These are phyloP conservation scores for Kodamaea suecica DNA, from an alignment of 1,139 yeast species.

Conservation along the genomic window DNA sequence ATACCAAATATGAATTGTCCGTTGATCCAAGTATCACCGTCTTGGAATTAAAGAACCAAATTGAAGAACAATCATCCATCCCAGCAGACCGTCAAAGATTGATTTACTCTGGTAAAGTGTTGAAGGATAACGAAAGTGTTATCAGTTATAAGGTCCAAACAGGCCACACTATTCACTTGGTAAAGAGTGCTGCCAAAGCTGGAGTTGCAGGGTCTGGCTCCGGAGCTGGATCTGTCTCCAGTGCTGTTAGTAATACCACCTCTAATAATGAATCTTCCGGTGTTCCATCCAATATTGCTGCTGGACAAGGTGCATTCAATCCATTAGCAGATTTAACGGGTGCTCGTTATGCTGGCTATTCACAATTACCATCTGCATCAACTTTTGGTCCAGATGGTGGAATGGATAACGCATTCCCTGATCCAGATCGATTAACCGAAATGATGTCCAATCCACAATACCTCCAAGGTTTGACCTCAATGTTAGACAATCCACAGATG, in stretches of 20 bases:
- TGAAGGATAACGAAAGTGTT: conserved; percentile 77
- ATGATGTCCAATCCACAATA: conserved; percentile 81
- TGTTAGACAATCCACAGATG: conserved; percentile 78
- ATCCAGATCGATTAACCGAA: conserved; percentile 66
- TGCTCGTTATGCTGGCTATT: conserved; percentile 91
- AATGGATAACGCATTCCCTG: conserved; percentile 63
- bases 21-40: conserved; percentile 57
- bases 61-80: conserved; percentile 58
- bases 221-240: conserved; percentile 15
- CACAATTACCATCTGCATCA: conserved; percentile 81
- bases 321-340: conserved; percentile 91
- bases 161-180: conserved; percentile 88
- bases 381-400: conserved; percentile 98
- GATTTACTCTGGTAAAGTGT: conserved; percentile 90
- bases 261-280: conserved; percentile 14
- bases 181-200: conserved; percentile 56
- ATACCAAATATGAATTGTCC: conserved; percentile 67
- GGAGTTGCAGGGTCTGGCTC: conserved; percentile 21
- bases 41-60: conserved; percentile 61
- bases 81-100: conserved; percentile 79
- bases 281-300: conserved; percentile 73
- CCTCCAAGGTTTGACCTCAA: conserved; percentile 75
- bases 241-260: conserved; percentile 15
- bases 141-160: conserved; percentile 74
- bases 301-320: conserved; percentile 88